phyloP scores from a whole-genome alignment of 2,329 filamentous ascomycete species.

The Blumeriella jaapii region DNA sequence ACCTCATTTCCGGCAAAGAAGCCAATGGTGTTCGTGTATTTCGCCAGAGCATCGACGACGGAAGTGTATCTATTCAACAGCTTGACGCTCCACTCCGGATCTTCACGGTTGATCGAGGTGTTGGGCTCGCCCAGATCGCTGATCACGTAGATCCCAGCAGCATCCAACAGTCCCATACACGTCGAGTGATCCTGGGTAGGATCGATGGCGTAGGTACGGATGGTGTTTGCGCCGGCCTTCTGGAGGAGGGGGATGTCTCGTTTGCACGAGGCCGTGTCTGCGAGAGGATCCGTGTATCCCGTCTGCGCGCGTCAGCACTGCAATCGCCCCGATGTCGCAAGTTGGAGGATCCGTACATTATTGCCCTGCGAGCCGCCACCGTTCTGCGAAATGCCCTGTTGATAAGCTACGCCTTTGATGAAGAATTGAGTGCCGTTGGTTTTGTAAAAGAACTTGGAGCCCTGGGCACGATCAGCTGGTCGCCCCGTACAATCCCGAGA shows the following conservation, averaged over 20 bases:
- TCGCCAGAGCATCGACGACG: conserved; percentile 69
- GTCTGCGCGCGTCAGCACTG: no score
- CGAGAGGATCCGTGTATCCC: conserved; percentile 72
- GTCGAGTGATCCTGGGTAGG: conserved; percentile 63
- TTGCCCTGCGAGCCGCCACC: conserved; percentile 41
- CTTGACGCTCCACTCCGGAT: conserved; percentile 65
- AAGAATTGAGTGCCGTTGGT: conserved; percentile 70
- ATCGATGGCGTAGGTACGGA: conserved; percentile 91
- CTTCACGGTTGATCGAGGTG: conserved; percentile 73
- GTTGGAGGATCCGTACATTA: no score
- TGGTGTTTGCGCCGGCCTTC: conserved; percentile 76
- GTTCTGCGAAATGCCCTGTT: conserved; percentile 59
- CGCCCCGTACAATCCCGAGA: not conserved
- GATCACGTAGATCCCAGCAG: conserved; percentile 89
- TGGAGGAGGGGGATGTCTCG: conserved; percentile 76
- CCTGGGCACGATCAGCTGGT: conserved; percentile 16
- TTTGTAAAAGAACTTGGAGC: conserved; percentile 35
- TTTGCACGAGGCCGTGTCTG: conserved; percentile 58
- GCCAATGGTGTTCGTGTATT: conserved; percentile 85
- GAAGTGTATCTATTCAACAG: conserved; percentile 71
- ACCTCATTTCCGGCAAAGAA: conserved; percentile 99
- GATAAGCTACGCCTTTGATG: conserved; percentile 92
- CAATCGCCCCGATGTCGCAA: no score
- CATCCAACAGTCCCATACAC: conserved; percentile 75
- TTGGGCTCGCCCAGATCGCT: conserved; percentile 77